Percentiles rank a stretch among this genome's conserved stretches.
phyloP scores from a whole-genome alignment of 78 protist species.

The Protostelium mycophagum region DNA sequence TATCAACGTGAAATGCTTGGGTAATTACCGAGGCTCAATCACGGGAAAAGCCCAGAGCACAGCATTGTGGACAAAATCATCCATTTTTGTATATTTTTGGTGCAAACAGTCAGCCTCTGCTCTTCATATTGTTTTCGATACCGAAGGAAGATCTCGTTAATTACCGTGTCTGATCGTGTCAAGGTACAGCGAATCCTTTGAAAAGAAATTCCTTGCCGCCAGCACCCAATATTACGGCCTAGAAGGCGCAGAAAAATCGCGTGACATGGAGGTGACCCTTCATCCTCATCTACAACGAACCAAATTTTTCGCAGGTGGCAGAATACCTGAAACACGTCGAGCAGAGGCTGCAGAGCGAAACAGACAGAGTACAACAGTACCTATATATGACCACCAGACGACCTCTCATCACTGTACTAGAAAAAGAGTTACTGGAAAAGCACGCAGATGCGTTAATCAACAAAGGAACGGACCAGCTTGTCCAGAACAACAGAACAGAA shows the following conservation, averaged over 20 bases:
- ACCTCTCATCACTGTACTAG: conserved; percentile 29
- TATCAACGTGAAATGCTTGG: no score
- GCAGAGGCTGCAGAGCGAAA: conserved; percentile 56
- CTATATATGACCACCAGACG: conserved; percentile 25
- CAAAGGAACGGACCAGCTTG: conserved; percentile 42
- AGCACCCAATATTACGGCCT: conserved; percentile 51
- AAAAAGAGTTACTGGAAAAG: conserved; percentile 39
- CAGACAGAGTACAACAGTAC: conserved; percentile 45
- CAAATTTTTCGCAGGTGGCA: conserved; percentile 7
- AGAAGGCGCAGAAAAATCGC: conserved; percentile 16
- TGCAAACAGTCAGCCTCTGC: no score
- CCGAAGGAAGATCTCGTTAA: neutral
- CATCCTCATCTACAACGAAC: neutral
- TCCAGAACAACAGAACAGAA: conserved; percentile 9
- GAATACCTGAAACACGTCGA: conserved; percentile 66
- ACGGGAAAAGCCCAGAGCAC: no score
- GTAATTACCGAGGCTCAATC: no score
- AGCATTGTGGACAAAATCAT: no score
- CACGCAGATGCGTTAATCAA: conserved; percentile 38
- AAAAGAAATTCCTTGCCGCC: conserved; percentile 44
- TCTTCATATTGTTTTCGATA: no score
- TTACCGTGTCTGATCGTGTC: neutral
- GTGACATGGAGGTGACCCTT: conserved; percentile 15
- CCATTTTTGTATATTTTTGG: no score
- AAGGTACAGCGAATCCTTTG: conserved; percentile 37